phyloP scores from a whole-genome alignment of 1,284 basidiomycete species.

The Phlebopus sp. region DNA sequence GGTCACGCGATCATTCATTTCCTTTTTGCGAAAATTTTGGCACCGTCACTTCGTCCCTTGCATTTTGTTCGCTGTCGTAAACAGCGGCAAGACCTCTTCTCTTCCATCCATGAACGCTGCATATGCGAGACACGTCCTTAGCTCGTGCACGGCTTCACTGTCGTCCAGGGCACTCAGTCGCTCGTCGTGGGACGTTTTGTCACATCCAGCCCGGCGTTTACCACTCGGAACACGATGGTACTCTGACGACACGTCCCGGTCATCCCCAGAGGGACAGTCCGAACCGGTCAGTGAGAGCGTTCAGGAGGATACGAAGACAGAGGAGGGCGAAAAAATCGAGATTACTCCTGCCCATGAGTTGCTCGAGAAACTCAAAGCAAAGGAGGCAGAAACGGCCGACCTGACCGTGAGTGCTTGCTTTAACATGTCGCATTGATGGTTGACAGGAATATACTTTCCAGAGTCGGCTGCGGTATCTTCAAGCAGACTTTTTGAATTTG shows the following conservation, averaged over 20 bases:
- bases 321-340: conserved; percentile 31
- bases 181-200: conserved; percentile 30
- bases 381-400: conserved; percentile 71
- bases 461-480: conserved; percentile 83
- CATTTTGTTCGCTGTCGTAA: conserved; percentile 3
- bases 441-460: conserved; percentile 27
- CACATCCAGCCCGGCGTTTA: conserved; percentile 23
- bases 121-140: conserved; percentile 50
- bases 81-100: conserved; percentile 10
- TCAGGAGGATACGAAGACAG: conserved; percentile 24
- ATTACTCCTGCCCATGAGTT: conserved; percentile 36
- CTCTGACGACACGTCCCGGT: conserved; percentile 47
- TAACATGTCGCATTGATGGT: too few species aligned
- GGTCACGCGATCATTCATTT: conserved; percentile 24
- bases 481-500: conserved; percentile 94
- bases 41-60: too few species aligned
- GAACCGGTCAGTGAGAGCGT: conserved; percentile 10
- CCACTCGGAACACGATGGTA: conserved; percentile 40
- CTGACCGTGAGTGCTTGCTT: conserved; percentile 56
- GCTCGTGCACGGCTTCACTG: conserved; percentile 53
- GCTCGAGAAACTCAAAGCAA: conserved; percentile 58
- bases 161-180: conserved; percentile 46
- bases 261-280: conserved; percentile 19
- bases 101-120: conserved; percentile 47
- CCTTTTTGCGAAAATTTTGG: conserved; percentile 9